Conservation (phyloP, 2,329 filamentous ascomycete genomes). For the Magnaporthiopsis rhizophila region DNA sequence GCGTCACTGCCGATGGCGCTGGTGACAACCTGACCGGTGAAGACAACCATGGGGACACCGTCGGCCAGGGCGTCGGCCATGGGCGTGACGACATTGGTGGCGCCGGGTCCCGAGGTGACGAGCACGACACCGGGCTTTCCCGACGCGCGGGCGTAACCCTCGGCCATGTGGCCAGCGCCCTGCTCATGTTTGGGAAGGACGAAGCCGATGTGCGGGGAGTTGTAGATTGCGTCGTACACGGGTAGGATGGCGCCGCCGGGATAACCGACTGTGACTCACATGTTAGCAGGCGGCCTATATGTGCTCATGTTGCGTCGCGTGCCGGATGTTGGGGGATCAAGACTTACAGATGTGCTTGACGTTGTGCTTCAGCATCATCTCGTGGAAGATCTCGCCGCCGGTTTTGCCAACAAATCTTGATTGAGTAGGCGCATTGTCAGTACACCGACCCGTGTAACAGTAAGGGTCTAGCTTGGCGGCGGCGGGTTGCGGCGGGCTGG, state of each 20-base stretch:
- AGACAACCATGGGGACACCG: constrained; percentile 92
- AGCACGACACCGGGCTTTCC: constrained; percentile 93
- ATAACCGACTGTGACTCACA: constrained; percentile 58
- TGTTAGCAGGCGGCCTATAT: not conserved
- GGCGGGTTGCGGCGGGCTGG: not conserved
- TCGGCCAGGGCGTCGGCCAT: constrained; percentile 95
- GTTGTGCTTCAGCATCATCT: constrained; percentile 92
- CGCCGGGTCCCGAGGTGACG: constrained; percentile 92
- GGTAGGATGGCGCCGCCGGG: constrained; percentile 94
- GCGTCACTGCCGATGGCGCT: constrained; percentile 88
- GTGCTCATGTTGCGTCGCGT: not conserved
- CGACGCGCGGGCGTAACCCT: constrained; percentile 89
- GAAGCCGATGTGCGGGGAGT: constrained; percentile 94
- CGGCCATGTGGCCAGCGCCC: constrained; percentile 96
- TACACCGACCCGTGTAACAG: not conserved
- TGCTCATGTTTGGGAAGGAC: constrained; percentile 94
- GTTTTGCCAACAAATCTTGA: constrained; percentile 83
- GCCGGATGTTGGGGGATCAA: not conserved
- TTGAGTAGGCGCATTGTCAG: constrained; percentile 12
- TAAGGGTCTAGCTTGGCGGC: not conserved
- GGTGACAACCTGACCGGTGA: constrained; percentile 87
- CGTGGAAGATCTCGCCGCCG: constrained; percentile 94
- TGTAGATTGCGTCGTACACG: constrained; percentile 98
- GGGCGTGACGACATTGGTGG: constrained; percentile 92
- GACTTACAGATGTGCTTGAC: constrained; percentile 91